These are phyloP conservation scores for Bonnemaisonia californica DNA, from an alignment of 31 red algal genomes.

Conservation along the genomic window DNA sequence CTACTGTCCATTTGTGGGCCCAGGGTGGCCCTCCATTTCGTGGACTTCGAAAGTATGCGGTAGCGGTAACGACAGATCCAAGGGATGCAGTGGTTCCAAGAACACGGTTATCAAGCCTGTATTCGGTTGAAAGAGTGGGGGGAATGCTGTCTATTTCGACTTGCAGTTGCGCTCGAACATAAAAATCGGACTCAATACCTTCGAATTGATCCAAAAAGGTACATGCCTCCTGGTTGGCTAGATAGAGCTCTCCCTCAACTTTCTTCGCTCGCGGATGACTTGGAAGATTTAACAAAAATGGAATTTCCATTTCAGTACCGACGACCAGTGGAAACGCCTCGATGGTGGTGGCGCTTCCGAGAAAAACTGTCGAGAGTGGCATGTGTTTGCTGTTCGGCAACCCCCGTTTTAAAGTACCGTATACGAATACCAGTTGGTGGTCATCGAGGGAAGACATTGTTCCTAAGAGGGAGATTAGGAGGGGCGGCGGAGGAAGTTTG, in stretches of 20 bases:
- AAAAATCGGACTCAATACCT: background rate
- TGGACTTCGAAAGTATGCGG: constrained; percentile 22
- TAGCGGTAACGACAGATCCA: constrained; percentile 17
- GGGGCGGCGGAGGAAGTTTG: too few species aligned
- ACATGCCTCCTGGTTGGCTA: background rate
- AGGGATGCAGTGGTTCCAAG: too few species aligned
- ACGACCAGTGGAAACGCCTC: background rate
- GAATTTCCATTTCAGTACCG: background rate
- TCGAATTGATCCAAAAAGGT: background rate
- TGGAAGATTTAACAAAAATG: background rate
- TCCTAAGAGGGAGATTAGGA: too few species aligned
- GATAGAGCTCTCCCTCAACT: background rate
- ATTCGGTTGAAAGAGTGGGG: too few species aligned
- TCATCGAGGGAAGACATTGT: too few species aligned
- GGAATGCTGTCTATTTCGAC: too few species aligned
- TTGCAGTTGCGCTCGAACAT: background rate
- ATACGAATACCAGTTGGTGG: background rate
- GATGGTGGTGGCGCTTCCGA: background rate
- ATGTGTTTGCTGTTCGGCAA: background rate
- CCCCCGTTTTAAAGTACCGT: background rate
- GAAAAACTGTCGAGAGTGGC: background rate
- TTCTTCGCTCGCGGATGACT: background rate
- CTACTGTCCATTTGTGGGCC: constrained; percentile 44
- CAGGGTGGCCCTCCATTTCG: constrained; percentile 29
- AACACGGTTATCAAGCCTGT: too few species aligned